Base-by-base conservation (phyloP, 1,284 basidiomycete genomes). In the Lentinula novae-zelandiae region DNA sequence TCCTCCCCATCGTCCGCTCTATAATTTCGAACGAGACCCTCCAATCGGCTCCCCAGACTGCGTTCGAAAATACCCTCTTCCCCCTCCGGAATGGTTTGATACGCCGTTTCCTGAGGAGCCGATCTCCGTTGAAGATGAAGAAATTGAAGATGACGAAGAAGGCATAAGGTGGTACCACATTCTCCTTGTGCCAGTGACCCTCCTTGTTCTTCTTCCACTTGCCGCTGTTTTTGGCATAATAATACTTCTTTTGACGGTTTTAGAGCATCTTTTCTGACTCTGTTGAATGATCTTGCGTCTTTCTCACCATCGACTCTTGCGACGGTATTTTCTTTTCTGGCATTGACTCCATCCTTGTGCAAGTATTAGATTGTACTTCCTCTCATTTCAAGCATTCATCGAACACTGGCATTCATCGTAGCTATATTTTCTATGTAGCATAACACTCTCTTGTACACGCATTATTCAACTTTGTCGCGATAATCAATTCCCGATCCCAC, bases 41-140 rank as follows among this genome's bases (percentile, higher is more conserved):
- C 57, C 57, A 13, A 13, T 36, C 15, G 49, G 49, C 22, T 52
- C 49, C 0, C 57, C 57, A 8, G 7, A 33, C 31, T 44, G 49
- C 6, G 27, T 58, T 15, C 48, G 57, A 15, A 58, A 53, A 31
- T 1, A 40, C 4, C 50, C 57, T 8, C 38, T 42, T 3, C 57
- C 57, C 39, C 57, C 57, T 9, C 57, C 57, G 13, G 57, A 58
- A 40, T 58, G 57, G 57, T 58, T 52, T 17, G 49, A 58, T 33
- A 58, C 51, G 3, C 49, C 49, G 31, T 44, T 34, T 31, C 20
- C 48, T 36, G 33, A 58, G n/a, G 8, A 40, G n/a, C 39, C n/a
- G 20, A 22, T 20, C 10, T 8, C n/a, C 6, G 8, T 3, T 46
- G 20, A 15, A 12, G n/a, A 44, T 7, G 27, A 46, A 13, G 36